Evolutionary conservation across 179 eudicot species (phyloP).

Genomic region (Corrigiola litoralis): DNA sequence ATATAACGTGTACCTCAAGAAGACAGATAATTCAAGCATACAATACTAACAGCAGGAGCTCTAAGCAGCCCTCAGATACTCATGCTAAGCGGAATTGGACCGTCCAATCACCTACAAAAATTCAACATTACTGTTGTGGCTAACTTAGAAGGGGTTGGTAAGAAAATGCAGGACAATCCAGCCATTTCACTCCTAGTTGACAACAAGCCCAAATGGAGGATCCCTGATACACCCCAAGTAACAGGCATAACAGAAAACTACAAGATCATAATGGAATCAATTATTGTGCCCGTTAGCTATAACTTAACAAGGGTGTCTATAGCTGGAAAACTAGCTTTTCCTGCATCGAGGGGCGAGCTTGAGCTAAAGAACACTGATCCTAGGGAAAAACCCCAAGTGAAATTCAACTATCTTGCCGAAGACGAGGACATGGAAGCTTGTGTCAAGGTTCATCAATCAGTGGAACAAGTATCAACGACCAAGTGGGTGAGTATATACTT

Average conservation of each 20-base stretch:
- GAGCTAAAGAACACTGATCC: constrained; percentile 34
- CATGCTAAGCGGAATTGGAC: constrained; percentile 51
- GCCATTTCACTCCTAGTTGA: constrained; percentile 35
- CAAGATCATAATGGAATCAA: constrained; percentile 35
- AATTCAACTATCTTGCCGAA: constrained; percentile 31
- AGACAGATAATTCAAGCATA: constrained; percentile 19
- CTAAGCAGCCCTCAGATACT: constrained; percentile 46
- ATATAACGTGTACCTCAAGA: constrained; percentile 34
- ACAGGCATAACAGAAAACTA: constrained; percentile 34
- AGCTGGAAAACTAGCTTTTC: constrained; percentile 40
- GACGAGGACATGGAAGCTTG: constrained; percentile 36
- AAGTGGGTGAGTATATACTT: constrained; percentile 24
- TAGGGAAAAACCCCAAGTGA: constrained; percentile 36
- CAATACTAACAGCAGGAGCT: constrained; percentile 45
- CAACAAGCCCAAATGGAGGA: constrained; percentile 21
- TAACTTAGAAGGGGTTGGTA: constrained; percentile 26
- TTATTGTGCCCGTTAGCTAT: constrained; percentile 22
- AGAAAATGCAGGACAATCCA: constrained; percentile 42
- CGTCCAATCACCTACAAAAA: constrained; percentile 24
- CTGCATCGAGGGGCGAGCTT: constrained; percentile 36
- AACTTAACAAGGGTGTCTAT: constrained; percentile 29
- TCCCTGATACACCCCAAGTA: constrained; percentile 47
- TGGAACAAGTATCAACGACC: constrained; percentile 27
- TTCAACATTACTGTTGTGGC: constrained; percentile 28
- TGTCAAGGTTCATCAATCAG: constrained; percentile 23